Evolutionary conservation across 768 basidiomycete species (phyloP), one percentile per base, ranked within the genome.

Genomic region (Porpolomopsis calyptriformis): DNA sequence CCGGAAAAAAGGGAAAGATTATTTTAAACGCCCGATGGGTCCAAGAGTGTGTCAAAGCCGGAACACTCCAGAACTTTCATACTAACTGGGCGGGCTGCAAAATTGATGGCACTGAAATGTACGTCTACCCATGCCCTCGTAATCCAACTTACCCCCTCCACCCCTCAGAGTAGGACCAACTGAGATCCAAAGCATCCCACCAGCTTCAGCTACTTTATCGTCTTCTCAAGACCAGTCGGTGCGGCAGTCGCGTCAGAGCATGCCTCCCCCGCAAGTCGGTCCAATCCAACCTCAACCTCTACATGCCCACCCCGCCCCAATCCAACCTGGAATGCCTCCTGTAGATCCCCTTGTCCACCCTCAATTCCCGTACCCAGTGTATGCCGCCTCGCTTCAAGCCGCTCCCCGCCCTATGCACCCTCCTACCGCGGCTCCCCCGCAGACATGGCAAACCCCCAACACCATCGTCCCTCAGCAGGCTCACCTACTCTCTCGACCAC

Each of bases 1-100:
- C 73, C 1, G 73, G 75, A 37, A 89, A 88, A 64, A 88, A 85
- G 63, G 78, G 76, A 33, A 89, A 89, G 60, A 67, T 88, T 37
- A 76, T 91, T 2, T 74, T 91, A 5, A 72, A 77, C 54, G 72
- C 76, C 4, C 73, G 75, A 38, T 91, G 88, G 88, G 72, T 87
- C 18, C 72, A 74, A 40, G 82, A 86, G 57, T 91, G 88, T 54
- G 69, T 91, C 54, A 77, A 80, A 53, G 64, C 72, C 4, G 73
- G 76, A 42, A 71, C 74, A 37, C 68, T 91, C 26, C 82, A 85
- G 59, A 85, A 83, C 0, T 89, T 81, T 55, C 73, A 77, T 41
- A 77, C 68, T 47, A 79, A 85, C 54, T 91, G 82, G 77, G 85
- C 81, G 9, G 83, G 77, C 20, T 90, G 84, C 54, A 89, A 84